A percentile compares a stretch with the other conserved stretches of the same genome.
Conservation (phyloP, 176 grass and related monocot species). For the Aegilops tauschii region DNA sequence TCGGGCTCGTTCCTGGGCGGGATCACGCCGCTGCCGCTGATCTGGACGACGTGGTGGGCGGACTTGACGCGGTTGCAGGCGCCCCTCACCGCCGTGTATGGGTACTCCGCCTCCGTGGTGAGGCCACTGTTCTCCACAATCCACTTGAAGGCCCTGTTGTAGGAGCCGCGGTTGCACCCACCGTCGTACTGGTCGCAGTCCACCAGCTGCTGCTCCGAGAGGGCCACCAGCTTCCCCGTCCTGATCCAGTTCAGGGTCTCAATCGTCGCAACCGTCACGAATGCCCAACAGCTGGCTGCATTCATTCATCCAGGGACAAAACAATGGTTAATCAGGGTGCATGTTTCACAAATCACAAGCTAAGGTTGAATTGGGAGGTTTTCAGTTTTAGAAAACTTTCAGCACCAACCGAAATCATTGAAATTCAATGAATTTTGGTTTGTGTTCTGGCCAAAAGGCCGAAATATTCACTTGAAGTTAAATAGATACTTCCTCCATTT, state of each 20-base stretch:
- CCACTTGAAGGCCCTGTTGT: slow-evolving; percentile 23
- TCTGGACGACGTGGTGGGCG: not conserved
- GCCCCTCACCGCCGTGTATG: slow-evolving; percentile 22
- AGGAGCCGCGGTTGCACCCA: slow-evolving; percentile 36
- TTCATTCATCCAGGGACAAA: not conserved
- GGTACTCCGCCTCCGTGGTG: slow-evolving; percentile 27
- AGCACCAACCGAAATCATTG: no score
- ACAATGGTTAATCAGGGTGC: not conserved
- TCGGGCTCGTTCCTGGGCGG: not conserved
- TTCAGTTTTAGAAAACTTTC: no score
- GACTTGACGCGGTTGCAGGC: slow-evolving; percentile 10
- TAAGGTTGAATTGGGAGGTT: not conserved
- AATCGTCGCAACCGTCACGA: slow-evolving; percentile 43
- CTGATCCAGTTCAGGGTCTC: slow-evolving; percentile 50
- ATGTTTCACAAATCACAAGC: not conserved
- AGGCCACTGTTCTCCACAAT: slow-evolving; percentile 40
- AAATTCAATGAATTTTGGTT: no score
- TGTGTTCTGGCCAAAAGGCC: no score
- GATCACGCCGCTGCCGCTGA: slow-evolving; percentile 26
- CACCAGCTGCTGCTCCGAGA: slow-evolving; percentile 59
- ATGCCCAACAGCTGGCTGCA: slow-evolving; percentile 55
- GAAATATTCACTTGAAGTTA: no score
- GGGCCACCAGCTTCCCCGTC: not conserved
- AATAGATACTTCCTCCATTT: no score
- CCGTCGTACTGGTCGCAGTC: slow-evolving; percentile 38